Conservation (phyloP, 2,329 filamentous ascomycete genomes). For the Penicillium sp. region DNA sequence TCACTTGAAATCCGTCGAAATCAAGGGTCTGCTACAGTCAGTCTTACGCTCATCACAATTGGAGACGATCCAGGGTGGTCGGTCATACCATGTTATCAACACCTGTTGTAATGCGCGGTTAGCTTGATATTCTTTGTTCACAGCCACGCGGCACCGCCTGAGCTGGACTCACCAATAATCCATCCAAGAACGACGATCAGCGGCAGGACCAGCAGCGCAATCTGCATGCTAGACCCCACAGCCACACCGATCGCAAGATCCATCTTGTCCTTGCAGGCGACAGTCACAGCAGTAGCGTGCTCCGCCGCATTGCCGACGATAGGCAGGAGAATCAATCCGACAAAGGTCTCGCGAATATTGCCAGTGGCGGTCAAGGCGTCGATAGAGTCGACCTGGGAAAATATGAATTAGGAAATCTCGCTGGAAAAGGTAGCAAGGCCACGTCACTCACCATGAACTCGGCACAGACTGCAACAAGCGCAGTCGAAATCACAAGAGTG, state of each 20-base stretch:
- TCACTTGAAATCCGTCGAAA: conserved; percentile 87
- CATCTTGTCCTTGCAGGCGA: conserved; percentile 66
- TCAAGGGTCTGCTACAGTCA: conserved; percentile 57
- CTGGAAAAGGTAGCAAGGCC: not conserved
- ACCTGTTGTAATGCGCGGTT: conserved; percentile 24
- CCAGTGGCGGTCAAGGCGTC: conserved; percentile 51
- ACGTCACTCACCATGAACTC: conserved; percentile 60
- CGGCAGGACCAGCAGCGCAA: conserved; percentile 61
- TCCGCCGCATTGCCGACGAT: conserved; percentile 66
- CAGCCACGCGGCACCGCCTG: not conserved
- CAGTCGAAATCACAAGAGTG: conserved; percentile 70
- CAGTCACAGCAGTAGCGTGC: conserved; percentile 62
- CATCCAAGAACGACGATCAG: conserved; percentile 61
- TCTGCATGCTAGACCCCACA: conserved; percentile 64
- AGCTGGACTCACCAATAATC: conserved; percentile 47
- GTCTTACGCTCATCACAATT: conserved; percentile 4
- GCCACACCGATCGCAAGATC: conserved; percentile 65
- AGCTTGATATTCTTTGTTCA: too few species aligned
- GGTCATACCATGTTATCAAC: conserved; percentile 55
- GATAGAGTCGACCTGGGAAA: conserved; percentile 51
- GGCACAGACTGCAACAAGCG: conserved; percentile 73
- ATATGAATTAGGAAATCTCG: too few species aligned
- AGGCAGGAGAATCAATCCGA: conserved; percentile 62
- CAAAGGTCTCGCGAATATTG: conserved; percentile 57
- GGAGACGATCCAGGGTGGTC: not conserved